These are phyloP conservation scores for Rhizophora mangle DNA, from an alignment of 345 rosid species.

Conservation along the genomic window DNA sequence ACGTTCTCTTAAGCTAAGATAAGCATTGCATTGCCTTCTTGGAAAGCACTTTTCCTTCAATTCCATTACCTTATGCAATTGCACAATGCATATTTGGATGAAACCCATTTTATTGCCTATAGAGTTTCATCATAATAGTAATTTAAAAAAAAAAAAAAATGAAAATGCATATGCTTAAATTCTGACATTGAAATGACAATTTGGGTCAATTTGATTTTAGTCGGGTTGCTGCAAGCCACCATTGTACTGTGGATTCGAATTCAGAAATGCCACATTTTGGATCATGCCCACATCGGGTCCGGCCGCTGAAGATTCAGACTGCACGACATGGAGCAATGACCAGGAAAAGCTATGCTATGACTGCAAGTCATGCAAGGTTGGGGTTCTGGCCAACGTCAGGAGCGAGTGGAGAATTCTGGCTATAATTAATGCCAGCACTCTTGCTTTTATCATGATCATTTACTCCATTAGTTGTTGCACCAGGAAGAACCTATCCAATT, in stretches of 20 bases:
- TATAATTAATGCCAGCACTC: neutral
- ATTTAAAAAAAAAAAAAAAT: no score
- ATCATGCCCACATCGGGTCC: neutral
- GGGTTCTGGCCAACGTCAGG: slow-evolving; percentile 11
- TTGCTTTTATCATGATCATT: slow-evolving; percentile 1
- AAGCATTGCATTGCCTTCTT: no score
- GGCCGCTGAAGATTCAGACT: neutral
- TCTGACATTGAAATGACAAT: neutral
- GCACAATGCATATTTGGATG: no score
- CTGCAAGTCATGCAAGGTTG: slow-evolving; percentile 24
- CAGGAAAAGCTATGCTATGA: slow-evolving; percentile 19
- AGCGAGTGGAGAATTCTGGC: slow-evolving; percentile 16
- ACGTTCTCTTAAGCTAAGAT: no score
- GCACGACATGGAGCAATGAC: slow-evolving; percentile 23
- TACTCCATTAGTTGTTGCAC: slow-evolving; percentile 31
- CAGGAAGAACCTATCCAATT: slow-evolving; percentile 6
- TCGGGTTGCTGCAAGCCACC: slow-evolving; percentile 30
- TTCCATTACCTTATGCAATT: no score
- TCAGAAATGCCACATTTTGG: slow-evolving; percentile 21
- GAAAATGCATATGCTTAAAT: no score
- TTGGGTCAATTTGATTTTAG: neutral
- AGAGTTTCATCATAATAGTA: no score
- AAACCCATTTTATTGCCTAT: no score
- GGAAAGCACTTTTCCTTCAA: no score
- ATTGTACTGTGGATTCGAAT: slow-evolving; percentile 18